Evolutionary conservation across 2,329 filamentous ascomycete genomes (phyloP).

Genomic region (Teratosphaeria gauchensis): DNA sequence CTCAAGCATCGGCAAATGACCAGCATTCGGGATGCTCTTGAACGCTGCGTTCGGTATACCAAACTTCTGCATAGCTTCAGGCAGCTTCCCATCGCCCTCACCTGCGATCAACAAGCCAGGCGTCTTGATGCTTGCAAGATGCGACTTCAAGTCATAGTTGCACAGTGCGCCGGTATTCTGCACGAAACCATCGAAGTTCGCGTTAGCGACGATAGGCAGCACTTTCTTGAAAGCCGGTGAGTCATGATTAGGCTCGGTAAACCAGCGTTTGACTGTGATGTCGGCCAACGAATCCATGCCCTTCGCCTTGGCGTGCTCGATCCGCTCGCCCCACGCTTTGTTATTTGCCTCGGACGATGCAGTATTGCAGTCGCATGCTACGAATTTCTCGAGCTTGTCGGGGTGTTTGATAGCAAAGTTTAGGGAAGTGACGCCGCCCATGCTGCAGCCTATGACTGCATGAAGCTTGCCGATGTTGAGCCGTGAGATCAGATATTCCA

Average conservation of each 20-base stretch:
- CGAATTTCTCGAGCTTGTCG: constrained; percentile 47
- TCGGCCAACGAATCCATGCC: constrained; percentile 48
- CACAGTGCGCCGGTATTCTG: constrained; percentile 61
- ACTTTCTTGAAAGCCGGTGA: constrained; percentile 49
- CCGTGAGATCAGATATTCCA: constrained; percentile 55
- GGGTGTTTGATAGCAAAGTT: constrained; percentile 62
- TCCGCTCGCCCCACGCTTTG: constrained; percentile 69
- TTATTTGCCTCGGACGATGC: constrained; percentile 64
- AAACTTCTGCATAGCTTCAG: constrained; percentile 59
- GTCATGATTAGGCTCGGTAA: constrained; percentile 52
- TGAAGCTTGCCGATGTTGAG: constrained; percentile 59
- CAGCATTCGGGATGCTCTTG: constrained; percentile 57
- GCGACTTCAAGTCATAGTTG: constrained; percentile 55
- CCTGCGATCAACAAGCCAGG: constrained; percentile 52
- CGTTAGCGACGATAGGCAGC: constrained; percentile 57
- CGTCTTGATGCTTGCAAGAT: constrained; percentile 45
- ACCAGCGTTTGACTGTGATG: constrained; percentile 68
- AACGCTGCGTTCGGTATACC: constrained; percentile 49
- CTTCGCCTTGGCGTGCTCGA: constrained; percentile 44
- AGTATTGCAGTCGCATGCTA: constrained; percentile 72
- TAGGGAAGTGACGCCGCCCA: constrained; percentile 70
- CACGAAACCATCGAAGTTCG: constrained; percentile 60
- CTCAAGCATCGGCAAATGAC: constrained; percentile 80
- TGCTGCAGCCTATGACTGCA: constrained; percentile 63
- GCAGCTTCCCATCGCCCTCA: constrained; percentile 10